Conservation (phyloP, 2,329 filamentous ascomycete species). For the Dactylellina cionopaga region DNA sequence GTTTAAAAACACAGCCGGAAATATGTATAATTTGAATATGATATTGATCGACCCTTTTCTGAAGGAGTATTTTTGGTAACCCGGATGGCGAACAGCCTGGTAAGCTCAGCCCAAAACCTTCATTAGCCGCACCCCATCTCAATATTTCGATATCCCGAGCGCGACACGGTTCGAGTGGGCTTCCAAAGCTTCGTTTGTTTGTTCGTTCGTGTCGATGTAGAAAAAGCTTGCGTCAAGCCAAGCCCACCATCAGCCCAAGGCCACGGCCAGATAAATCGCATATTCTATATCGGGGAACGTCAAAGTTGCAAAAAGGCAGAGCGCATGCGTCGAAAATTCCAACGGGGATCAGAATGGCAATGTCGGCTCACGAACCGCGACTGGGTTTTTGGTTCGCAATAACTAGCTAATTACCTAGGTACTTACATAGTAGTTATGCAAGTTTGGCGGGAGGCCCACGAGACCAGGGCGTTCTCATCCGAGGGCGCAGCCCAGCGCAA, state of each 20-base stretch:
- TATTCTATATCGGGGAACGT: not conserved
- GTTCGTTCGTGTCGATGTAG: not conserved
- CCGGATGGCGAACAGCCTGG: not conserved
- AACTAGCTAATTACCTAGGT: not conserved
- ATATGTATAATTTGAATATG: conserved; percentile 4
- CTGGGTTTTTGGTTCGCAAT: not conserved
- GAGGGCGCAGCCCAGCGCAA: conserved; percentile 1
- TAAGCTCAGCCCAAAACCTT: conserved; percentile 6
- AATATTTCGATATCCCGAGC: not conserved
- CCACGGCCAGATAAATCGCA: not conserved
- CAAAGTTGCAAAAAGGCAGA: not conserved
- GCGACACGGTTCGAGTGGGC: not conserved
- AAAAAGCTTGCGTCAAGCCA: not conserved
- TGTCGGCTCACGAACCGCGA: conserved; percentile 22
- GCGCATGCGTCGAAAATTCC: not conserved
- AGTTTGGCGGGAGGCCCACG: conserved; percentile 20
- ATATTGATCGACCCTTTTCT: no score
- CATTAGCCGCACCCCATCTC: not conserved
- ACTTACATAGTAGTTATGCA: not conserved
- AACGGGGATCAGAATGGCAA: not conserved
- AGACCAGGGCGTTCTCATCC: conserved; percentile 9
- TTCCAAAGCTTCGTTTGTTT: not conserved
- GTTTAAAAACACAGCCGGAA: not conserved
- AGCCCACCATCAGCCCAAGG: not conserved
- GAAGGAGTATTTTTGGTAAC: conserved; percentile 1